Conservation (phyloP, 306 rosid species). For the Glycyrrhiza uralensis region DNA sequence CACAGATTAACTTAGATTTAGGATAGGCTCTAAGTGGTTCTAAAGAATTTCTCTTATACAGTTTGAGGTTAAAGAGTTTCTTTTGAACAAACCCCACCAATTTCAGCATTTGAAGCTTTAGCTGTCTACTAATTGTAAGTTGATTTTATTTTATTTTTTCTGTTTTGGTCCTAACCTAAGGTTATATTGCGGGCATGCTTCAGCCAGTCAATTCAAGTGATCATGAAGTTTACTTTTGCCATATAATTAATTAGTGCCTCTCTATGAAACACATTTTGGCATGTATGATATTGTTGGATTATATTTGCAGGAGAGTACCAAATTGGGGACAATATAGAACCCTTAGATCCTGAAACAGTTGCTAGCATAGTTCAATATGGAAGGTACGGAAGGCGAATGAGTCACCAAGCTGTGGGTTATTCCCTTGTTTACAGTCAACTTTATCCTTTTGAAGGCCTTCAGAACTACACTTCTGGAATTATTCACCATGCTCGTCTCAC, state of each 20-base stretch:
- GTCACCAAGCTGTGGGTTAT: constrained; percentile 47
- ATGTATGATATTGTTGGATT: constrained; percentile 8
- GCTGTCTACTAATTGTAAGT: not conserved
- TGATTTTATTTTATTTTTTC: not conserved
- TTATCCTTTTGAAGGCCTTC: constrained; percentile 85
- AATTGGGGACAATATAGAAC: constrained; percentile 62
- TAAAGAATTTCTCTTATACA: too few species aligned
- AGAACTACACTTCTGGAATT: constrained; percentile 91
- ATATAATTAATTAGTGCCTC: not conserved
- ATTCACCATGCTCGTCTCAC: constrained; percentile 87
- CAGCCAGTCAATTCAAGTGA: constrained; percentile 3
- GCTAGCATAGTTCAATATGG: constrained; percentile 70
- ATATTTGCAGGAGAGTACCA: constrained; percentile 71
- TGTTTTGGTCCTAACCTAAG: too few species aligned
- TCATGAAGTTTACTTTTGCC: not conserved
- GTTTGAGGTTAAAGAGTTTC: not conserved
- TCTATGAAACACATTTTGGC: not conserved
- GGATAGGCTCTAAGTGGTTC: too few species aligned
- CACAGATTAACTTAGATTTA: too few species aligned
- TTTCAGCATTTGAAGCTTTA: not conserved
- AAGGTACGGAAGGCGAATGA: constrained; percentile 35
- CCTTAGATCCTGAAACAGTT: constrained; percentile 58
- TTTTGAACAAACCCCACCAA: not conserved
- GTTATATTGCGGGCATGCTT: not conserved
- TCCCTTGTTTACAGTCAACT: constrained; percentile 78